A percentile compares a stretch with the other conserved stretches of the same genome.
Evolutionary conservation across 2,329 filamentous ascomycete species (phyloP).

Genomic region (Zymoseptoria brevis): DNA sequence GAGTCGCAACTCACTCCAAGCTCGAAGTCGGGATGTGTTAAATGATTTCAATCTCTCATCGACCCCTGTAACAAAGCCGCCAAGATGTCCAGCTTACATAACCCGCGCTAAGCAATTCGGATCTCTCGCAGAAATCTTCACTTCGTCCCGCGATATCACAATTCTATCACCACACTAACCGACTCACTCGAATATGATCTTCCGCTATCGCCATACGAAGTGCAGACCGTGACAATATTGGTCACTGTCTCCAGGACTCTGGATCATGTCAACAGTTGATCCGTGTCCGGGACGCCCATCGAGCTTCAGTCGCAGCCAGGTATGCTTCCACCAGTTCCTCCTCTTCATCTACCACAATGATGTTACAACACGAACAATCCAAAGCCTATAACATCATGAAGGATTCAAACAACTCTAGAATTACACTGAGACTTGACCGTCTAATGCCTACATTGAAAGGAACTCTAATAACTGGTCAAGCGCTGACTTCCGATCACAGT

Average conservation of each 20-base stretch:
- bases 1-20: not conserved
- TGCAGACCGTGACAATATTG: not conserved
- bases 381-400: constrained; percentile 50
- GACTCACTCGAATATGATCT: not conserved
- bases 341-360: constrained; percentile 12
- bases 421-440: constrained; percentile 43
- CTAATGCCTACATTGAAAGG: not conserved
- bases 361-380: constrained; percentile 46
- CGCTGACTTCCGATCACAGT: not conserved
- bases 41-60: not conserved
- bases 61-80: not conserved
- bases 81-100: not conserved
- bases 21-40: too few species aligned
- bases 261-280: not conserved
- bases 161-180: not conserved
- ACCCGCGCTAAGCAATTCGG: not conserved
- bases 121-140: not conserved
- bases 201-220: not conserved
- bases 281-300: not conserved
- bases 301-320: not conserved
- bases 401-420: constrained; percentile 48
- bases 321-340: not conserved
- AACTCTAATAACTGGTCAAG: not conserved
- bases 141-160: not conserved
- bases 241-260: not conserved